These are phyloP conservation scores for Calonectria multiphialidica DNA, from an alignment of 2,329 filamentous ascomycete species.

Conservation along the genomic window DNA sequence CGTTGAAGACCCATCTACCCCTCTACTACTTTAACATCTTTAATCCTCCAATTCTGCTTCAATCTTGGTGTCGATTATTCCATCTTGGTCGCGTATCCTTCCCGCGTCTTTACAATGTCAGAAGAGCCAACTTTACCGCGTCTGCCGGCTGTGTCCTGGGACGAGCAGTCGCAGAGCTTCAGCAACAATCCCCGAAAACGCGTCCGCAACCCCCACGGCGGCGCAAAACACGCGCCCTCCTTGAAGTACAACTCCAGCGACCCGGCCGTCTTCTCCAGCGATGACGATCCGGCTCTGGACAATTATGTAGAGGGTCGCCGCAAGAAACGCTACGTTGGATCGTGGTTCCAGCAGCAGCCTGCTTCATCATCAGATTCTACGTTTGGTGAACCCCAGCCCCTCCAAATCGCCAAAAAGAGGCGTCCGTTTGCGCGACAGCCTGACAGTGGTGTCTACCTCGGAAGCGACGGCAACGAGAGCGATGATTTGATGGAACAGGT, in stretches of 20 bases:
- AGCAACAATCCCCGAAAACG: conserved; percentile 56
- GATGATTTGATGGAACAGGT: conserved; percentile 53
- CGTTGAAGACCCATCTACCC: conserved; percentile 15
- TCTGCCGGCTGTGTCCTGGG: conserved; percentile 53
- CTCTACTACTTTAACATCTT: conserved; percentile 4
- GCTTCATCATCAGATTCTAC: conserved; percentile 63
- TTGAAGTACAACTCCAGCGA: conserved; percentile 73
- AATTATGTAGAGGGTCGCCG: conserved; percentile 70
- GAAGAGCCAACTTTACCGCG: conserved; percentile 57
- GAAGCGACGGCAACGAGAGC: conserved; percentile 67
- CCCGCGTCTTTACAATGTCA: conserved; percentile 43
- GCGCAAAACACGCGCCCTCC: conserved; percentile 43
- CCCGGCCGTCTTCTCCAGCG: conserved; percentile 78
- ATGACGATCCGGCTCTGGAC: conserved; percentile 76
- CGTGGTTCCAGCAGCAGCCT: conserved; percentile 76
- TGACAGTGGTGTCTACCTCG: conserved; percentile 79
- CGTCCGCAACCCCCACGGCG: conserved; percentile 43
- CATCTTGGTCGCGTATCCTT: not conserved
- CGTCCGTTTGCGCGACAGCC: conserved; percentile 69
- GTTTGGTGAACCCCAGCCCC: conserved; percentile 55
- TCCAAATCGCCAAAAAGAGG: conserved; percentile 55
- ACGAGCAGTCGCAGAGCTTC: conserved; percentile 54
- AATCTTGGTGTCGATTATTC: not conserved
- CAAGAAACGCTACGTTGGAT: conserved; percentile 74
- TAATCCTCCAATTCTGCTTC: not conserved